phyloP scores from a whole-genome alignment of 768 basidiomycete genomes.

The Phlebiopsis flavidoalba region DNA sequence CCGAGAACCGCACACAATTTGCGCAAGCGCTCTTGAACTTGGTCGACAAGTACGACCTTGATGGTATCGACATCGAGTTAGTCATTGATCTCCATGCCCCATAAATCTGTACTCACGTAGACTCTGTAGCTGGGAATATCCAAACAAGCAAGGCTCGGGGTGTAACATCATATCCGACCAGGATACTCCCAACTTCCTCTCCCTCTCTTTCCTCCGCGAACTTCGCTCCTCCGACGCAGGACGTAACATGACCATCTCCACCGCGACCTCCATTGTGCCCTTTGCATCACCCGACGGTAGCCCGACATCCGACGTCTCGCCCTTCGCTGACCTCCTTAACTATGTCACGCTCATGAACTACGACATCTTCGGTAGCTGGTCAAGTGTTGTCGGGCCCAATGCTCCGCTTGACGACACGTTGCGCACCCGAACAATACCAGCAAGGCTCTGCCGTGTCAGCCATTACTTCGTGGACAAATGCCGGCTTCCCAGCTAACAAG shows the following conservation, averaged over 20 bases:
- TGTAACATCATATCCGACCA: slow-evolving; percentile 56
- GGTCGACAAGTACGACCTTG: slow-evolving; percentile 35
- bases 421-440: slow-evolving; percentile 50
- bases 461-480: slow-evolving; percentile 68
- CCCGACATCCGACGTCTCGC: slow-evolving; percentile 66
- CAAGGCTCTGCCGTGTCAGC: slow-evolving; percentile 77
- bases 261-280: slow-evolving; percentile 44
- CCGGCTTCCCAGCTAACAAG: slow-evolving; percentile 69
- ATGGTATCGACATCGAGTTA: slow-evolving; percentile 14
- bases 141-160: slow-evolving; percentile 50
- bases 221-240: slow-evolving; percentile 52
- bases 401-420: slow-evolving; percentile 80
- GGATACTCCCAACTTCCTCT: slow-evolving; percentile 75
- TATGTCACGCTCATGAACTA: slow-evolving; percentile 68
- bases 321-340: slow-evolving; percentile 65
- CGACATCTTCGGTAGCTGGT: slow-evolving; percentile 51
- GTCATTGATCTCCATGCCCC: neutral
- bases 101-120: neutral
- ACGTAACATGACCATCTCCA: slow-evolving; percentile 50
- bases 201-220: slow-evolving; percentile 59
- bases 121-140: slow-evolving; percentile 77
- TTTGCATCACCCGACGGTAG: slow-evolving; percentile 44
- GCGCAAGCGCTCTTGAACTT: slow-evolving; percentile 52
- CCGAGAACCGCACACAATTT: slow-evolving; percentile 56
- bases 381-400: slow-evolving; percentile 66